Conservation (phyloP, 805 yeast genomes). For the Candida odintsovae region DNA sequence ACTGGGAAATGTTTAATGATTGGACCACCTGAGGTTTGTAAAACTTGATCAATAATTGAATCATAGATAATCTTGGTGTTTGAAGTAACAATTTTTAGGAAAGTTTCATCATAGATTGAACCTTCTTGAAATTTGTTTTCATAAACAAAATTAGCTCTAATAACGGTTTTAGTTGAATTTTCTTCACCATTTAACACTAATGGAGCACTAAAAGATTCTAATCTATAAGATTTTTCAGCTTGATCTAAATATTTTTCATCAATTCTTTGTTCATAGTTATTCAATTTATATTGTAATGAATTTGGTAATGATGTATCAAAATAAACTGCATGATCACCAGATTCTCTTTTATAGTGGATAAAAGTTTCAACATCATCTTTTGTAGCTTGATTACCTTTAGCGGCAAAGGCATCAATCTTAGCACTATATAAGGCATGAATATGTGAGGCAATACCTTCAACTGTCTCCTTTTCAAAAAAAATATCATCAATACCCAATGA, state of each 20-base stretch:
- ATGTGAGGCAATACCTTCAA: conserved; percentile 74
- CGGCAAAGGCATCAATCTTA: conserved; percentile 81
- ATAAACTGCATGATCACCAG: conserved; percentile 83
- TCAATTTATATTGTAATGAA: conserved; percentile 33
- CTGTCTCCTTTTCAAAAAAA: conserved; percentile 81
- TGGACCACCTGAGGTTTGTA: conserved; percentile 71
- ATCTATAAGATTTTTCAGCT: conserved; percentile 46
- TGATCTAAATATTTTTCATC: conserved; percentile 78
- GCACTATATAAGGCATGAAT: conserved; percentile 89
- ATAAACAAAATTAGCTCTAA: conserved; percentile 76
- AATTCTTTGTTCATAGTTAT: conserved; percentile 64
- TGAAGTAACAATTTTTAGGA: conserved; percentile 67
- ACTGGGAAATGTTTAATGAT: conserved; percentile 82
- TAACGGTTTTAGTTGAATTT: conserved; percentile 37
- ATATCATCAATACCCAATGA: conserved; percentile 86
- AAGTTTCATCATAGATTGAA: conserved; percentile 72
- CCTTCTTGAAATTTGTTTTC: conserved; percentile 49
- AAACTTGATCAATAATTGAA: conserved; percentile 63
- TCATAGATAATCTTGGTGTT: conserved; percentile 78
- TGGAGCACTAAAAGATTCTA: conserved; percentile 75
- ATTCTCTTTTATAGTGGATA: conserved; percentile 75
- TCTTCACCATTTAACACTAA: conserved; percentile 30
- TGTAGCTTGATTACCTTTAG: conserved; percentile 24
- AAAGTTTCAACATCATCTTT: conserved; percentile 34
- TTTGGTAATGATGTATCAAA: conserved; percentile 68